phyloP scores from a whole-genome alignment of 192 early-diverging fungal genomes.

The Powellomyces hirtus region DNA sequence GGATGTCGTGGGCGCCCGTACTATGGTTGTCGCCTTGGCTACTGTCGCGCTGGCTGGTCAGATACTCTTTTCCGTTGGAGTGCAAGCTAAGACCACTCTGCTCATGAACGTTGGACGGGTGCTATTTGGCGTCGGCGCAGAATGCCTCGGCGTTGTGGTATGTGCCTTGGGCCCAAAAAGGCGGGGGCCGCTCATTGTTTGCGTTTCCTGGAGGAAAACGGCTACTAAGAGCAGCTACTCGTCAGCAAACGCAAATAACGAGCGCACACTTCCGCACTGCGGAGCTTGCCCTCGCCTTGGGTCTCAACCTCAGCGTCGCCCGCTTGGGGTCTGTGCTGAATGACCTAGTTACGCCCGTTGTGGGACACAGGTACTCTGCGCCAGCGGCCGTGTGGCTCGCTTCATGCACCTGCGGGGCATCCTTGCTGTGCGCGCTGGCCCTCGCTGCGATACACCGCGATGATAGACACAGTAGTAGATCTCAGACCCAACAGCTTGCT shows the following conservation, averaged over 20 bases:
- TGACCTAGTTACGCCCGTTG: slow-evolving; percentile 50
- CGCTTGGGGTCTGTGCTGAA: slow-evolving; percentile 56
- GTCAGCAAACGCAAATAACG: slow-evolving; percentile 47
- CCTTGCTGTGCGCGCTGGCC: slow-evolving; percentile 30
- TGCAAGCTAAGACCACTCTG: slow-evolving; percentile 19
- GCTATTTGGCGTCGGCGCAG: slow-evolving; percentile 59
- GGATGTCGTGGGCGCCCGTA: slow-evolving; percentile 42
- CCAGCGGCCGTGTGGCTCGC: slow-evolving; percentile 54
- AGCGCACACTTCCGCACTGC: slow-evolving; percentile 54
- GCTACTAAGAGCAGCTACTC: not conserved
- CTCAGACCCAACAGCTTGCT: no score
- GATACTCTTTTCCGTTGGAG: slow-evolving; percentile 46
- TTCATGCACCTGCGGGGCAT: slow-evolving; percentile 43
- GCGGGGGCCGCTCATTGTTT: not conserved
- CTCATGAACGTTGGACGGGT: slow-evolving; percentile 46
- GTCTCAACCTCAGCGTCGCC: slow-evolving; percentile 37
- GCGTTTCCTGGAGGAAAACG: no score
- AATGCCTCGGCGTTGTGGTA: slow-evolving; percentile 46
- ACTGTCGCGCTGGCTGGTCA: slow-evolving; percentile 45
- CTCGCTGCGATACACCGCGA: slow-evolving; percentile 18
- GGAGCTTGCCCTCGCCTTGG: slow-evolving; percentile 58
- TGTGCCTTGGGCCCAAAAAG: not conserved
- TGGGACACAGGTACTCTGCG: slow-evolving; percentile 39
- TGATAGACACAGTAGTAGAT: not conserved
- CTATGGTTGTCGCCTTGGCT: slow-evolving; percentile 40